A percentile compares a stretch with the other conserved stretches of the same genome.
phyloP scores from a whole-genome alignment of 441 rosid species.

The Dalechampia spathulata region DNA sequence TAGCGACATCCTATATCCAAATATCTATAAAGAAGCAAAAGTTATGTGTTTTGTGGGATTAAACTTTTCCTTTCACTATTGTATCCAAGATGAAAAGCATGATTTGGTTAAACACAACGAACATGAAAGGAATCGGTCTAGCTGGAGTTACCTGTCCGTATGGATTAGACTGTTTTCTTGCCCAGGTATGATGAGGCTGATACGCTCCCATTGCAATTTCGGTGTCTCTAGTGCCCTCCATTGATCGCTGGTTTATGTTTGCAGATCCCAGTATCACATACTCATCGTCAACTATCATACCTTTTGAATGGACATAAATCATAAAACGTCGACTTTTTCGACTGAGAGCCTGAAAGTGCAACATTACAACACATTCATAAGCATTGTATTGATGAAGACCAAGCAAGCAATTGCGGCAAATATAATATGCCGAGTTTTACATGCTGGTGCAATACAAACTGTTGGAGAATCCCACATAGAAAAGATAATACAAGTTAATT shows the following conservation, averaged over 20 bases:
- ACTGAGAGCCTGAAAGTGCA: conserved; percentile 42
- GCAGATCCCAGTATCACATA: conserved; percentile 87
- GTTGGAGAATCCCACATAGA: too few relatives aligned
- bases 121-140: conserved; percentile 1
- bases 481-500: too few relatives aligned
- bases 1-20: conserved; percentile 94
- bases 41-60: background rate
- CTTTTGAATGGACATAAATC: conserved; percentile 98
- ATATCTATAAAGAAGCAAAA: conserved; percentile 34
- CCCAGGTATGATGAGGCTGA: conserved; percentile 91
- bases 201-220: conserved; percentile 99
- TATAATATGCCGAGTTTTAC: background rate
- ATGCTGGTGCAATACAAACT: too few relatives aligned
- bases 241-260: conserved; percentile 90
- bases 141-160: conserved; percentile 61
- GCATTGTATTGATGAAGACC: background rate
- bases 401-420: background rate
- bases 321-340: conserved; percentile 71
- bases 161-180: conserved; percentile 52
- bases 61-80: background rate
- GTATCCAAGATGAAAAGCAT: background rate
- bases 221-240: conserved; percentile 95
- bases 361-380: conserved; percentile 2
- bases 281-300: conserved; percentile 95
- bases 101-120: background rate